Percentiles rank a stretch among this genome's conserved stretches.
These are phyloP conservation scores for Volutella citrinella DNA, from an alignment of 2,329 filamentous ascomycete species.

Conservation along the genomic window DNA sequence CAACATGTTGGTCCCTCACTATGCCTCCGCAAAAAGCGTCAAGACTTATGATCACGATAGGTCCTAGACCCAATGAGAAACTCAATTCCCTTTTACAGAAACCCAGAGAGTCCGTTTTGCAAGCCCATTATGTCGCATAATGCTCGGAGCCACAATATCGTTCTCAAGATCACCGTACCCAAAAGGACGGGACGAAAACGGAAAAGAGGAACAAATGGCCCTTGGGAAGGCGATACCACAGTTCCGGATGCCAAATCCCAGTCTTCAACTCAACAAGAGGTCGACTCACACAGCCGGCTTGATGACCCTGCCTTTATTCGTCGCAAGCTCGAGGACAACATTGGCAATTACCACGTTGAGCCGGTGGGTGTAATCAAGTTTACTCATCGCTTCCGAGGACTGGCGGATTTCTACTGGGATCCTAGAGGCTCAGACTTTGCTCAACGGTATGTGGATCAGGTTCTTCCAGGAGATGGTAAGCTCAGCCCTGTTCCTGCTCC, in stretches of 20 bases:
- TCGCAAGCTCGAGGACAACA: conserved; percentile 68
- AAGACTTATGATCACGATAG: conserved; percentile 24
- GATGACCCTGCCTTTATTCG: conserved; percentile 56
- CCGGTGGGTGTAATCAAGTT: conserved; percentile 70
- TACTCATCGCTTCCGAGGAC: conserved; percentile 82
- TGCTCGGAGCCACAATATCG: conserved; percentile 73
- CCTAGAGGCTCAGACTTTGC: conserved; percentile 67
- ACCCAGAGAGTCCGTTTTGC: conserved; percentile 75
- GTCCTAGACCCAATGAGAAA: conserved; percentile 47
- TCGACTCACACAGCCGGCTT: conserved; percentile 43
- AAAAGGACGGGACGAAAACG: conserved; percentile 83
- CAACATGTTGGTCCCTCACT: conserved; percentile 32
- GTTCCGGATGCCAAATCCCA: conserved; percentile 23
- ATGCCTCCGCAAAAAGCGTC: background rate
- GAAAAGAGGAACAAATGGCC: conserved; percentile 71
- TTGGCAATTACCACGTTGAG: conserved; percentile 63
- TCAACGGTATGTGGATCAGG: conserved; percentile 64
- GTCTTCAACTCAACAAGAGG: conserved; percentile 16
- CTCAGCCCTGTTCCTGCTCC: background rate
- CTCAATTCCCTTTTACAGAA: conserved; percentile 68
- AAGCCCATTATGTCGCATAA: conserved; percentile 76
- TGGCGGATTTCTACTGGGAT: conserved; percentile 85
- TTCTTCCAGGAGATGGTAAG: conserved; percentile 69
- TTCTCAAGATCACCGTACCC: conserved; percentile 83
- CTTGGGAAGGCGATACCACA: conserved; percentile 51